Evolutionary conservation across 345 rosid genomes (phyloP).

Genomic region (Psidium friedrichsthalianum): DNA sequence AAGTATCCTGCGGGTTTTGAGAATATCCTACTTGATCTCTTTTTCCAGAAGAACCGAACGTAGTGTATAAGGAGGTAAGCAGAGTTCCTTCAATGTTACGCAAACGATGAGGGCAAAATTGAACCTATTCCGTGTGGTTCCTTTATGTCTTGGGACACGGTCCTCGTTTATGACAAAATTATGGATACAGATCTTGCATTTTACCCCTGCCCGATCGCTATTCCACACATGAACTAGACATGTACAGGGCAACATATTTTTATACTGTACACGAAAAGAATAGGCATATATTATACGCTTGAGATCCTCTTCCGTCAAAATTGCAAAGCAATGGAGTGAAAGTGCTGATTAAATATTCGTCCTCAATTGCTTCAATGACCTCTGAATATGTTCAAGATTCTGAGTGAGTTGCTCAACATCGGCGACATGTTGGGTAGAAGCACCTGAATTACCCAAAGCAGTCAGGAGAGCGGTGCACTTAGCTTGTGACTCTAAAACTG

Average conservation of each 20-base stretch:
- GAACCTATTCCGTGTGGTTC: not conserved
- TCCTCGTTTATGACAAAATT: not conserved
- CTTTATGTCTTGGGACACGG: not conserved
- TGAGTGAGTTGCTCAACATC: conserved; percentile 40
- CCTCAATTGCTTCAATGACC: conserved; percentile 47
- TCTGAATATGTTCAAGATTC: conserved; percentile 61
- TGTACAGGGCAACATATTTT: not conserved
- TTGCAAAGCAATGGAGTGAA: not conserved
- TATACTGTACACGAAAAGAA: conserved; percentile 27
- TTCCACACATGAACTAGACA: not conserved
- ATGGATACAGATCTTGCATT: not conserved
- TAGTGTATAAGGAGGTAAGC: not conserved
- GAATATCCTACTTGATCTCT: not conserved
- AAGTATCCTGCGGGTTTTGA: not conserved
- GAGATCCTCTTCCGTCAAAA: conserved; percentile 9
- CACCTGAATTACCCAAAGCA: conserved; percentile 25
- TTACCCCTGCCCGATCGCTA: not conserved
- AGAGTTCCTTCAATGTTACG: not conserved
- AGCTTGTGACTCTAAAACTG: conserved; percentile 45
- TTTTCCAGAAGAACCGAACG: not conserved
- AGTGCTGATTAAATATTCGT: conserved; percentile 31
- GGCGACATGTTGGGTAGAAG: conserved; percentile 18
- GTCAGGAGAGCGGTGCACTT: conserved; percentile 47
- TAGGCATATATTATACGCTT: conserved; percentile 6
- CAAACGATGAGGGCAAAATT: not conserved